These are phyloP conservation scores for Acanthamoeba triangularis DNA, from an alignment of 208 protist genomes.

Conservation along the genomic window DNA sequence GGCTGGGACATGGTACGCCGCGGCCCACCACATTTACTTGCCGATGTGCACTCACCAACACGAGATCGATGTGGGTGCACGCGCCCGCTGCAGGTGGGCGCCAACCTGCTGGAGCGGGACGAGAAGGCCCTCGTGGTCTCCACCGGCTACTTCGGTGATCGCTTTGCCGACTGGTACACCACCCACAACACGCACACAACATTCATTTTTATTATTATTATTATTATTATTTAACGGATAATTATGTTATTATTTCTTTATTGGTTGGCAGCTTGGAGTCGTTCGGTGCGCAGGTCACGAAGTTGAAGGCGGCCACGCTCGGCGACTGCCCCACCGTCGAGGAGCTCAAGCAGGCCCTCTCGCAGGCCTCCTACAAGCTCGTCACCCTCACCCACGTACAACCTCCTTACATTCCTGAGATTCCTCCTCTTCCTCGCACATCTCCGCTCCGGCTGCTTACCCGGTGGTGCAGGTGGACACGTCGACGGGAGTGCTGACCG, in stretches of 20 bases:
- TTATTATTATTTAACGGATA: neutral
- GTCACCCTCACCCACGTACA: conserved; percentile 75
- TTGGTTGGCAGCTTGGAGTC: conserved; percentile 19
- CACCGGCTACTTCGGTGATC: conserved; percentile 80
- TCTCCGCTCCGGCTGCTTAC: too few species aligned
- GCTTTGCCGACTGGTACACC: conserved; percentile 76
- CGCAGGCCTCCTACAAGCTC: conserved; percentile 33
- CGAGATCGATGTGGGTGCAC: neutral
- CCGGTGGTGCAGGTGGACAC: conserved; percentile 67
- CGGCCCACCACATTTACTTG: neutral
- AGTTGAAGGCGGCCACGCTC: conserved; percentile 38
- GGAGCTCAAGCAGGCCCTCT: conserved; percentile 54
- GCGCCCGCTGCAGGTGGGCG: neutral
- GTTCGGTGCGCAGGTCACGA: conserved; percentile 35
- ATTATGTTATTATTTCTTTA: too few species aligned
- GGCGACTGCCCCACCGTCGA: conserved; percentile 63
- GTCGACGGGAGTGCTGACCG: conserved; percentile 74
- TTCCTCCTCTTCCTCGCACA: too few species aligned
- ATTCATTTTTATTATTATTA: too few species aligned
- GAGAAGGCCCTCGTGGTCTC: conserved; percentile 74
- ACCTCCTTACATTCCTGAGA: neutral
- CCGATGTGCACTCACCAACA: neutral
- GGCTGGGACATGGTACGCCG: conserved; percentile 76
- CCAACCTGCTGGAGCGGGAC: conserved; percentile 51
- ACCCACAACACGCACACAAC: neutral